Base-by-base conservation (phyloP, 306 rosid genomes). In the Arachis hypogaea region DNA sequence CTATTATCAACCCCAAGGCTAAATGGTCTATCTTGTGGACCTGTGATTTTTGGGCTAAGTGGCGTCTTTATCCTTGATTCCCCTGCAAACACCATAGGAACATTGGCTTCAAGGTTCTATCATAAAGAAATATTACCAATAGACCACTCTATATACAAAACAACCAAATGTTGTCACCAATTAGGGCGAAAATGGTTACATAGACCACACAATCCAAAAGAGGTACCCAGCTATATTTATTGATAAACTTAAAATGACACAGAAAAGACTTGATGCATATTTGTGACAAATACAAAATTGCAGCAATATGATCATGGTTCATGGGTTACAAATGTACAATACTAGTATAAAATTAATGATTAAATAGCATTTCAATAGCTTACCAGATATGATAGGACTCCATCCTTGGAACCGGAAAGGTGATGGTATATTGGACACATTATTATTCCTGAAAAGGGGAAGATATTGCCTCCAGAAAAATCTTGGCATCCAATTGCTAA, bases 381-480 rank as follows among this genome's bases (percentile, higher is more conserved):
- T 84, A 91, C 98, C 97, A 63, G 93, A 78, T 77, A 68, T 94
- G 54, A 89, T 86, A n/a, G 96, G 96, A 84, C 98, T 94, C 97
- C 98, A 91, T 18, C 97, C 83, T 78, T 75, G 77, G 78, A 94
- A 85, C 77, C 91, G 85, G 57, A 93, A 93, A 82, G 97, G 90
- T 66, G 97, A 89, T 11, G 91, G 80, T 55, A 93, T 86, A 78
- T 69, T 80, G 49, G 94, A 80, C 10, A 55, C 88, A 69, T 73
- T 60, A 60, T 80, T 94, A 69, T 87, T 85, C 87, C 93, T 65
- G 87, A 94, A 89, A 72, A 91, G 86, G n/a, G 97, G 97, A 59
- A 91, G 92, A 74, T 86, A 89, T 16, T 85, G 82, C 86, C 90
- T 89, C 90, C 91, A 72, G 71, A 91, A 89, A 86, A 88, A 73